These are phyloP conservation scores for Termitomyces heimii DNA, from an alignment of 768 basidiomycete genomes.

Conservation along the genomic window DNA sequence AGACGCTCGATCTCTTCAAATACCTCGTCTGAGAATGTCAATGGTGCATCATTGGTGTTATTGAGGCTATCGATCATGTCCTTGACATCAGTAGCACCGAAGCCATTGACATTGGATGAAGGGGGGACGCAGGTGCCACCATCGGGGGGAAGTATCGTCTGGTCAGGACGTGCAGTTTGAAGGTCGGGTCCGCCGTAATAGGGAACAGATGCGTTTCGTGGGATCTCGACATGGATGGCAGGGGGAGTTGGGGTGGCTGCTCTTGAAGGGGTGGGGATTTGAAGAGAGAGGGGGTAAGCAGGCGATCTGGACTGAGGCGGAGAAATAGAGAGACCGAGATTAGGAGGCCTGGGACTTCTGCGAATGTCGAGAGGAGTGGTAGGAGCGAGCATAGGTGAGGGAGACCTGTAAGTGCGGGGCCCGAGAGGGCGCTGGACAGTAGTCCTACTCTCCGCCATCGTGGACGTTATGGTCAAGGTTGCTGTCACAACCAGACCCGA, in stretches of 20 bases:
- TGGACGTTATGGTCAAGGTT: constrained; percentile 22
- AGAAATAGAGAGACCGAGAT: constrained; percentile 4
- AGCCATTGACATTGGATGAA: constrained; percentile 20
- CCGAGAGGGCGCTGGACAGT: constrained; percentile 39
- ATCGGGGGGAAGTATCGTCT: constrained; percentile 36
- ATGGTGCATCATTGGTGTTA: constrained; percentile 25
- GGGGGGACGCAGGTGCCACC: constrained; percentile 23
- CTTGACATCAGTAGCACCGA: constrained; percentile 30
- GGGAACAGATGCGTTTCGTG: constrained; percentile 26
- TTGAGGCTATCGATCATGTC: constrained; percentile 32
- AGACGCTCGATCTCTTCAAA: constrained; percentile 75
- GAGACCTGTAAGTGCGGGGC: constrained; percentile 39
- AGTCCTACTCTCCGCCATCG: constrained; percentile 19
- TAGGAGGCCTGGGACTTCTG: constrained; percentile 17
- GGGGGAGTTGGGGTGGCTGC: constrained; percentile 24
- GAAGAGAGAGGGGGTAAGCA: constrained; percentile 21
- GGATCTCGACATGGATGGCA: constrained; percentile 24
- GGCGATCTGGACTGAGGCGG: constrained; percentile 24
- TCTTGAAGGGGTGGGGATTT: constrained; percentile 20
- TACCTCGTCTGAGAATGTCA: constrained; percentile 59
- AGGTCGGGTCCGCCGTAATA: constrained; percentile 38
- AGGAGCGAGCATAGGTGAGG: constrained; percentile 27
- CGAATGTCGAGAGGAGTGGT: constrained; percentile 22
- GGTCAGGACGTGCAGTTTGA: constrained; percentile 24
- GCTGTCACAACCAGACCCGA: constrained; percentile 13